Percentiles rank a stretch among this genome's conserved stretches.
phyloP scores from a whole-genome alignment of 164 flowering plant genomes.

The Aristolochia contorta region DNA sequence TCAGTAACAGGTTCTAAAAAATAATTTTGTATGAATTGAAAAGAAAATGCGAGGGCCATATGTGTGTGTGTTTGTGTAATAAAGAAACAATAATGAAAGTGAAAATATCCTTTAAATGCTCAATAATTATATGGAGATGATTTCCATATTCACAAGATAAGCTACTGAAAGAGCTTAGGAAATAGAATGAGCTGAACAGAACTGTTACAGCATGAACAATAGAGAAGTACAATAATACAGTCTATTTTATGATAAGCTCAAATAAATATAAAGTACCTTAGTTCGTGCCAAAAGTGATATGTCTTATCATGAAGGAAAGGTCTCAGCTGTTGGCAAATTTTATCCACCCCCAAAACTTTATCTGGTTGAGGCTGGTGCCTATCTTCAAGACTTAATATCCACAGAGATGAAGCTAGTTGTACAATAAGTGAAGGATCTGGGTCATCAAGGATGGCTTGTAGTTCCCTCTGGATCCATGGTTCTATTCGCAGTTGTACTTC shows the following conservation, averaged over 20 bases:
- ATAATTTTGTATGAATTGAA: not conserved
- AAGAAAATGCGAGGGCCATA: not conserved
- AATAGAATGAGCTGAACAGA: too few relatives aligned
- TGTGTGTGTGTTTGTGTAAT: not conserved
- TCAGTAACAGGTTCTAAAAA: not conserved
- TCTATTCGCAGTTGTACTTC: slow-evolving; percentile 36
- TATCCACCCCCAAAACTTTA: slow-evolving; percentile 9
- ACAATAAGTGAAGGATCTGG: slow-evolving; percentile 63
- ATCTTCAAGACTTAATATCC: slow-evolving; percentile 27
- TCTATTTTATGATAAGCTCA: too few relatives aligned
- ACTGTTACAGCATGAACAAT: too few relatives aligned
- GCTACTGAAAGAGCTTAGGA: too few relatives aligned
- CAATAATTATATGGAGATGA: too few relatives aligned
- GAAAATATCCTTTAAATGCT: not conserved
- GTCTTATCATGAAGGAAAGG: slow-evolving; percentile 44
- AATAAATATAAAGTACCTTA: slow-evolving; percentile 34
- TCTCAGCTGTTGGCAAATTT: slow-evolving; percentile 31
- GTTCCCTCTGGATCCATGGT: slow-evolving; percentile 78
- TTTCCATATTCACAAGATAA: too few relatives aligned
- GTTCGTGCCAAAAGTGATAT: slow-evolving; percentile 70
- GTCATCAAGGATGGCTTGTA: slow-evolving; percentile 60
- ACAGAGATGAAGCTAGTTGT: slow-evolving; percentile 52
- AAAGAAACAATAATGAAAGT: not conserved
- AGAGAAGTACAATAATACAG: too few relatives aligned
- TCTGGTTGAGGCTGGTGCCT: slow-evolving; percentile 12